Conservation (phyloP, 2,329 filamentous ascomycete genomes). For the Cytospora leucostoma region DNA sequence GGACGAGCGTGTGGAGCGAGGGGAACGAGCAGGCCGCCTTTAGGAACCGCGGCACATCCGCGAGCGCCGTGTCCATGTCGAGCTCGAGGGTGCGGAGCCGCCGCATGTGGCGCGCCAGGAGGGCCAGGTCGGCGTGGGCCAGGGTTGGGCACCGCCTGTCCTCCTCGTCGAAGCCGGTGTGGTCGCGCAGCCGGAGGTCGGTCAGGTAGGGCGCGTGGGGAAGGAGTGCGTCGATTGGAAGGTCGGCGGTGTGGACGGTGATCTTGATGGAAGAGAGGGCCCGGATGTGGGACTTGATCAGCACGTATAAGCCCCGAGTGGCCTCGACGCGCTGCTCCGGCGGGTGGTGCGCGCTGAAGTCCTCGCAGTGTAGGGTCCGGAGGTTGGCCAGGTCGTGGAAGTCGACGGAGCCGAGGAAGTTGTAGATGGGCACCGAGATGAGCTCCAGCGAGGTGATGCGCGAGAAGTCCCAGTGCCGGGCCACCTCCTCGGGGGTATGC, state of each 20-base stretch:
- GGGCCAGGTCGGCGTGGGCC: slow-evolving; percentile 36
- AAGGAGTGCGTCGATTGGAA: slow-evolving; percentile 44
- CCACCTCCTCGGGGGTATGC: slow-evolving; percentile 42
- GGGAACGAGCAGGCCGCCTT: slow-evolving; percentile 42
- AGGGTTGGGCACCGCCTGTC: slow-evolving; percentile 46
- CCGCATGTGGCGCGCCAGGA: slow-evolving; percentile 38
- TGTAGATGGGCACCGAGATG: slow-evolving; percentile 46
- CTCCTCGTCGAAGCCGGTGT: slow-evolving; percentile 48
- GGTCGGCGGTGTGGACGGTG: slow-evolving; percentile 44
- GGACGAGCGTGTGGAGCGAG: slow-evolving; percentile 42
- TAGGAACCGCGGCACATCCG: slow-evolving; percentile 43
- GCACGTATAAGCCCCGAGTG: slow-evolving; percentile 41
- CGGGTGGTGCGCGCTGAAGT: slow-evolving; percentile 45
- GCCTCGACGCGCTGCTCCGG: slow-evolving; percentile 42
- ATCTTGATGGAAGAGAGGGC: slow-evolving; percentile 43
- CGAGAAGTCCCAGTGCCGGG: slow-evolving; percentile 50
- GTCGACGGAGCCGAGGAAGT: slow-evolving; percentile 46
- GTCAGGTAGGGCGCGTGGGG: slow-evolving; percentile 42
- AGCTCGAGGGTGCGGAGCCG: slow-evolving; percentile 46
- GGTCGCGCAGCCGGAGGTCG: slow-evolving; percentile 46
- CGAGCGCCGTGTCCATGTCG: slow-evolving; percentile 46
- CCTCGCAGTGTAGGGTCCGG: slow-evolving; percentile 45
- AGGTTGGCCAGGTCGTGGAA: slow-evolving; percentile 42
- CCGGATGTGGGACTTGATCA: slow-evolving; percentile 42
- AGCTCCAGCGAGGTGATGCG: slow-evolving; percentile 44